Evolutionary conservation across 768 basidiomycete species (phyloP).

Genomic region (Ephemerocybe angulata): DNA sequence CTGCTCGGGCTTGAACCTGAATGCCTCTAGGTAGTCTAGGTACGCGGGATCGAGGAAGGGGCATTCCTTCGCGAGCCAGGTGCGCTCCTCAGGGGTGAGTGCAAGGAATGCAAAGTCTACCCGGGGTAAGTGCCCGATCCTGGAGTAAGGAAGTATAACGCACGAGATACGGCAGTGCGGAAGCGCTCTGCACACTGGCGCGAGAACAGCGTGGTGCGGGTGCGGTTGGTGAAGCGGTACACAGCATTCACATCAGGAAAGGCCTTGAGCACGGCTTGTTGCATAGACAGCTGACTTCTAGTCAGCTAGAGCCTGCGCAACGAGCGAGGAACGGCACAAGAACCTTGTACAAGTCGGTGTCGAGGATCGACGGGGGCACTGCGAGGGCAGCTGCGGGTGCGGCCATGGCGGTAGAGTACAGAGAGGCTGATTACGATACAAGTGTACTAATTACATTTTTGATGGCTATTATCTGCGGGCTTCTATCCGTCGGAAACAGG

Average conservation of each 20-base stretch:
- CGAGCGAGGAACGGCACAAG: neutral
- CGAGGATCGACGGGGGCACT: slow-evolving; percentile 63
- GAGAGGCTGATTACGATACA: slow-evolving; percentile 33
- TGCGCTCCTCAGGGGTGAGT: slow-evolving; percentile 57
- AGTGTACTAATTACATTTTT: slow-evolving; percentile 32
- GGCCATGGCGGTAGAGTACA: slow-evolving; percentile 37
- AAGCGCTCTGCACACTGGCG: slow-evolving; percentile 60
- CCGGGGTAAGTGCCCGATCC: no score
- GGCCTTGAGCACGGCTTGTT: slow-evolving; percentile 79
- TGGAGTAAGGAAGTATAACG: slow-evolving; percentile 28
- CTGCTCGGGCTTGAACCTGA: slow-evolving; percentile 73
- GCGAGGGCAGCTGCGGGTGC: slow-evolving; percentile 25
- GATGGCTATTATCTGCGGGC: slow-evolving; percentile 14
- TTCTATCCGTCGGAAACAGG: slow-evolving; percentile 76
- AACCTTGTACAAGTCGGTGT: slow-evolving; percentile 95
- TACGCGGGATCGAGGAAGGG: slow-evolving; percentile 73
- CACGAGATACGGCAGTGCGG: slow-evolving; percentile 52
- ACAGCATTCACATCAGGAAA: slow-evolving; percentile 70
- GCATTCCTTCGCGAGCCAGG: slow-evolving; percentile 65
- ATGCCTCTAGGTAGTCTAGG: slow-evolving; percentile 69
- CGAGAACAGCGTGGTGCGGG: slow-evolving; percentile 60
- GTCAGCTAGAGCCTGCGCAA: slow-evolving; percentile 5
- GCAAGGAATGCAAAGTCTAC: slow-evolving; percentile 66
- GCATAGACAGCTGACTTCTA: slow-evolving; percentile 78
- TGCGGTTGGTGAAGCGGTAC: slow-evolving; percentile 82